Evolutionary conservation across 106 monocot genomes (phyloP), one percentile per base, ranked within the genome.

Genomic region (Hemerocallis citrina): DNA sequence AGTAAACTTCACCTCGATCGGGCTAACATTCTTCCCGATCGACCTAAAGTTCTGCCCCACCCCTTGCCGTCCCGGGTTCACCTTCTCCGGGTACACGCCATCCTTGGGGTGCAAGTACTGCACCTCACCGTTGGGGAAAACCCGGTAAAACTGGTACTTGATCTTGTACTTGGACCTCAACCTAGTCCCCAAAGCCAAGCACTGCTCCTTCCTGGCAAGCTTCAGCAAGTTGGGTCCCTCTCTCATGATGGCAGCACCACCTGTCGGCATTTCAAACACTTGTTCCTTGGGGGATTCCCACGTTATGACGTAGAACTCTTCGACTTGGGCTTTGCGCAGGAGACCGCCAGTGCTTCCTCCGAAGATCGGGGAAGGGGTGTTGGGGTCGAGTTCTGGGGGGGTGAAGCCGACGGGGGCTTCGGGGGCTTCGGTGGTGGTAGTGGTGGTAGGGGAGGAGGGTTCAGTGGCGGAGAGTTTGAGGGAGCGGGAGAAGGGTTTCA

Each of bases 41-140:
- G 71, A 82, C 38, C 94, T 65, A 47, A 80, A 57, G 69, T 94
- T 94, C 66, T 23, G 50, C 0, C 89, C 89, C 16, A 89, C 94
- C 14, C 94, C 94, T 61, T 89, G 75, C 25, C 94, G 68, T 3
- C 94, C 94, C 6, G 85, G 59, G 68, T 89, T 94, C 31, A 89
- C 94, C 82, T 94, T 94, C 89, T 94, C 94, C 12, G 94, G 94
- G 59, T 86, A 94, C 5, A 94, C 89, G 5, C 94, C 94, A 22
- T 94, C 94, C 78, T 94, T 94, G 36, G 94, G 94, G 70, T 94
- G 94, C 21, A 94, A 64, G 57, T 94, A 94, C 86, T 94, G 94
- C 39, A 94, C 94, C 77, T 94, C 94, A 0, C 94, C 94, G 37
- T 89, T 94, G 35, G 94, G 94, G 65, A 94, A 94, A 46, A 94